Evolutionary conservation across 2,329 filamentous ascomycete genomes (phyloP), one percentile per base, ranked within the genome.

Genomic region (Paraconiothyrium brasiliense): DNA sequence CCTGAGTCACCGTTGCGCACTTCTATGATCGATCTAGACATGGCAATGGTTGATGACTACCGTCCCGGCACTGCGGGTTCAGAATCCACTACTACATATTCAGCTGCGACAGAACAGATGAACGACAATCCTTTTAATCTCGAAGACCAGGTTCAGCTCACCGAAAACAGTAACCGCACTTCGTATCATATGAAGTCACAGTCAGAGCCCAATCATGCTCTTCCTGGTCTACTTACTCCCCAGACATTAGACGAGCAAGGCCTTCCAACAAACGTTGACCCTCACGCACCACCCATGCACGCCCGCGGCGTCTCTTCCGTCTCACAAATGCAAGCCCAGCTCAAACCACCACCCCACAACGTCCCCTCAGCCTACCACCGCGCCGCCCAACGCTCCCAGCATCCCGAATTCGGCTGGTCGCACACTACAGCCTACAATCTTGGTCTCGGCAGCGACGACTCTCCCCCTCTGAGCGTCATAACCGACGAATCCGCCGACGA

Each of bases 101-200:
- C 74, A 13, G 69, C 67, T 16, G 70, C 69, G 50, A 80, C 76
- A 20, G 79, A 82, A 55, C 73, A 76, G 22, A 78, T 78, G 43
- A 80, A 76, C 56, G 81, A 81, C 4, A 81, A 84, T 58, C 82
- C 82, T 0, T 84, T 84, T 65, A 82, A 84, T 66, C 77, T 84
- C 7, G 83, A 84, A 64, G 81, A 84, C 55, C 78, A 79, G 57
- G 72, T 79, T 9, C 71, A 78, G 35, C 70, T 79, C 11, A 76
- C 76, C 0, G 66, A 77, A 35, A 76, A 73, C 48, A 79, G 76
- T 57, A 75, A 79, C 50, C 76, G 78, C 34, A 71, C 74, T 24
- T 78, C 76, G 0, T 78, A 76, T 54, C 78, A 80, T 55, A 76
- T 72, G 57, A 78, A 80, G 54, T 78, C 76, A 13, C 77, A 79